Evolutionary conservation across 148 eudicot genomes (phyloP), one percentile per base, ranked within the genome.

Genomic region (Salicornia ramosissima): DNA sequence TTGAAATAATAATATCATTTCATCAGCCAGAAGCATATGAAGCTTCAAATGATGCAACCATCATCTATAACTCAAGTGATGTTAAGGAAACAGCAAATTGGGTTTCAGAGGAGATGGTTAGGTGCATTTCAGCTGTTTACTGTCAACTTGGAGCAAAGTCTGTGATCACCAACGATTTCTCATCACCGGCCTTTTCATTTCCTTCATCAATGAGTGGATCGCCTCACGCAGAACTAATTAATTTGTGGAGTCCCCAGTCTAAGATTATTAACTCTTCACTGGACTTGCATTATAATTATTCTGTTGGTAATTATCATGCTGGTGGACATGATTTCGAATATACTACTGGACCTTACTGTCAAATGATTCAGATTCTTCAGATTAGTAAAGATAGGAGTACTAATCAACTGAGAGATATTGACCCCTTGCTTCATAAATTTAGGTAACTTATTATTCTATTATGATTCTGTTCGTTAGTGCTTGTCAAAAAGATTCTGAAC

Each of bases 81-180:
- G 71, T 71, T 57, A 80, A 64, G 15, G 84, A 82, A 52, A 81
- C 86, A 57, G 88, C 92, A n/a, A 91, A 85, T 68, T 69, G 82
- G 79, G 52, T 91, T 65, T 91, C 95, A 5, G 97, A 87, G 86
- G 95, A 91, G 72, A 85, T 91, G 92, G 67, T 91, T 29, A 87
- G 74, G 72, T 82, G 87, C 80, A 81, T 91, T 59, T 81, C 95
- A 42, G 65, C 82, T 21, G 75, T 91, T 10, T 88, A 84, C 80
- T 76, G 77, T 63, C 77, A 85, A 59, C 84, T 91, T 19, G 83
- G 86, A 12, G 83, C 84, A 4, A 87, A 83, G 33, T 75, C 89
- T 43, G 71, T 69, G 61, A 54, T 59, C 57, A 59, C 31, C 43
- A 83, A 74, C 62, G 67, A 72, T 33, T 66, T 82, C 49, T 67